Evolutionary conservation across 2,329 filamentous ascomycete species (phyloP).

Genomic region (Venturia pyrina): DNA sequence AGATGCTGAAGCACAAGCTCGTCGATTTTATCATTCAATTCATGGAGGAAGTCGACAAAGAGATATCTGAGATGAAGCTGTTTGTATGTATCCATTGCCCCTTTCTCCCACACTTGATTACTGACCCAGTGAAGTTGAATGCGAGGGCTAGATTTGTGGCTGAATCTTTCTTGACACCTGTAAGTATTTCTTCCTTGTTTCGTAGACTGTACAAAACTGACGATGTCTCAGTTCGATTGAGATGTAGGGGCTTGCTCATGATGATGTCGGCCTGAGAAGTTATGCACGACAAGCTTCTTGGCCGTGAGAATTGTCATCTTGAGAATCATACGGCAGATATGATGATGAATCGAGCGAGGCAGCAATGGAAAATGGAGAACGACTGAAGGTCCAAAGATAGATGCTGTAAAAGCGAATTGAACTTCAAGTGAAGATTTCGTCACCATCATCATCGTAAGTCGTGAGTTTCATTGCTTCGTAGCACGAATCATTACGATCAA

Average conservation of each 20-base stretch:
- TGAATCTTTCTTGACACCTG: constrained; percentile 90
- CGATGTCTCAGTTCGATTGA: neutral
- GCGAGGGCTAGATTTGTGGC: constrained; percentile 94
- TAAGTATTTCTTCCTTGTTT: neutral
- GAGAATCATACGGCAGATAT: neutral
- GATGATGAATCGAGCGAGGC: neutral
- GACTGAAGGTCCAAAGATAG: neutral
- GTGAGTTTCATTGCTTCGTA: neutral
- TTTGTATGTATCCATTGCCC: constrained; percentile 56
- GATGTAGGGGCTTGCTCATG: neutral
- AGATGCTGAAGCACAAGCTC: constrained; percentile 97
- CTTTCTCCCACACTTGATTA: constrained; percentile 11
- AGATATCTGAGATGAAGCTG: constrained; percentile 99
- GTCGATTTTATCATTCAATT: constrained; percentile 99
- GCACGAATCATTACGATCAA: neutral
- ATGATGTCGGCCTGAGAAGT: neutral
- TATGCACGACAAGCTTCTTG: neutral
- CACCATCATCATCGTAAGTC: neutral
- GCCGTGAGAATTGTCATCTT: neutral
- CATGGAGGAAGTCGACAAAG: constrained; percentile 99
- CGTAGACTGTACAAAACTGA: neutral
- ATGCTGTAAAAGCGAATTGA: neutral
- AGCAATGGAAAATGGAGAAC: neutral
- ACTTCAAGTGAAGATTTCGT: neutral
- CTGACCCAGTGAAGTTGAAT: constrained; percentile 60